Evolutionary conservation across 2,329 filamentous ascomycete species (phyloP).

Genomic region (Zymoseptoria tritici): DNA sequence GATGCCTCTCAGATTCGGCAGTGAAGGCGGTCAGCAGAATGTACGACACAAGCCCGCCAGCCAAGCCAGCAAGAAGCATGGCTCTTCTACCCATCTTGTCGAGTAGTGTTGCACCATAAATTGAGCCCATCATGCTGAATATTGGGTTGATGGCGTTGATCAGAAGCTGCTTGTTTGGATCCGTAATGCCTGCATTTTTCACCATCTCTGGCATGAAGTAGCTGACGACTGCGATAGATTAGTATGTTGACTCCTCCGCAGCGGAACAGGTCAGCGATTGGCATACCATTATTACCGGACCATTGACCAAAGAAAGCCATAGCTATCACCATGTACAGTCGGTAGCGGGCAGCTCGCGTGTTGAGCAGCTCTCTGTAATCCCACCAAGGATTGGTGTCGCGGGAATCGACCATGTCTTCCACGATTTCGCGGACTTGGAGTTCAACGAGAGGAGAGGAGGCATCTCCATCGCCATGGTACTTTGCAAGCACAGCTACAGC

Average conservation of each 20-base stretch:
- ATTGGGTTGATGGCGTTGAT: constrained; percentile 38
- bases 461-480: constrained; percentile 47
- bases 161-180: constrained; percentile 32
- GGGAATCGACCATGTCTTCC: constrained; percentile 41
- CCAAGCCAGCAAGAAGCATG: constrained; percentile 32
- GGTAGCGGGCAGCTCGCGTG: constrained; percentile 46
- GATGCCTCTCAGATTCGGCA: constrained; percentile 17
- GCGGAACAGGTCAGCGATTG: constrained; percentile 1
- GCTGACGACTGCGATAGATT: constrained; percentile 25
- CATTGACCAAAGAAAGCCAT: constrained; percentile 39
- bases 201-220: constrained; percentile 32
- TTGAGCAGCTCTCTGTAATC: constrained; percentile 39
- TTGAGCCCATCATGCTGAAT: constrained; percentile 30
- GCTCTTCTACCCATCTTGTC: constrained; percentile 23
- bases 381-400: constrained; percentile 21
- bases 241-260: constrained; percentile 10
- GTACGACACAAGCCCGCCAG: constrained; percentile 30
- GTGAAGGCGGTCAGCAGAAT: constrained; percentile 33
- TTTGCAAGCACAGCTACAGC: constrained; percentile 50
- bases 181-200: constrained; percentile 32
- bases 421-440: constrained; percentile 34
- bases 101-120: constrained; percentile 32
- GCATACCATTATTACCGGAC: constrained; percentile 30
- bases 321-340: constrained; percentile 33
- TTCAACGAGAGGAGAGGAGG: constrained; percentile 26